phyloP scores from a whole-genome alignment of 2,329 filamentous ascomycete species.

The Elsinoe arachidis region DNA sequence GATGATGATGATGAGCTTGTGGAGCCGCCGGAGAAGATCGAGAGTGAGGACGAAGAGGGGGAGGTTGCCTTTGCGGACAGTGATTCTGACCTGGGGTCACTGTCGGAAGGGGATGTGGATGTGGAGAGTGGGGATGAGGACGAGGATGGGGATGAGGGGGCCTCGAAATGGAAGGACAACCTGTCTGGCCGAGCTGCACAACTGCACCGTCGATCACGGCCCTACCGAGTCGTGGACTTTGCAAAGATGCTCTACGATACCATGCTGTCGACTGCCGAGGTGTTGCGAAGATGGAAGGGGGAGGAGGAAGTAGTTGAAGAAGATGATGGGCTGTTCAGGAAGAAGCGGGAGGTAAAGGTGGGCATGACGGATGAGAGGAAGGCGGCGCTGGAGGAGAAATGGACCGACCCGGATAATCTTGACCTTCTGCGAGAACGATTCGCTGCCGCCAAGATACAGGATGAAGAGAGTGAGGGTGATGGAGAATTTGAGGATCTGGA shows the following conservation, averaged over 20 bases:
- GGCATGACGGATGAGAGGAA: conserved; percentile 62
- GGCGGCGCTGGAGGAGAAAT: conserved; percentile 68
- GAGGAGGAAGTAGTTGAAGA: conserved; percentile 52
- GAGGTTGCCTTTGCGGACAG: conserved; percentile 90
- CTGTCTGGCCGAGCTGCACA: conserved; percentile 65
- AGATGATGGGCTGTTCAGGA: conserved; percentile 57
- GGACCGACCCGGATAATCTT: conserved; percentile 70
- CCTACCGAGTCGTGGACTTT: conserved; percentile 73
- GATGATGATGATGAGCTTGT: conserved; percentile 45
- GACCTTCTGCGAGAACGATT: conserved; percentile 68
- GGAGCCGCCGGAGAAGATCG: conserved; percentile 42
- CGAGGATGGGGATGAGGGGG: conserved; percentile 62
- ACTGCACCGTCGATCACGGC: conserved; percentile 59
- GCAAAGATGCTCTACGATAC: conserved; percentile 85
- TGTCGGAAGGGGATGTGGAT: conserved; percentile 51
- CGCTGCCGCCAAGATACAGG: conserved; percentile 52
- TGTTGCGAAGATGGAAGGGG: conserved; percentile 64
- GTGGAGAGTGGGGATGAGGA: conserved; percentile 36
- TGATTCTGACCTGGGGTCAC: conserved; percentile 88
- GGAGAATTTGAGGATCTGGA: conserved; percentile 82
- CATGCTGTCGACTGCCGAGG: conserved; percentile 63
- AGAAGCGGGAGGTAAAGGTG: conserved; percentile 54
- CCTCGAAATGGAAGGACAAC: conserved; percentile 79
- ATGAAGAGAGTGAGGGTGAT: conserved; percentile 58
- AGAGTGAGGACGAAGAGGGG: conserved; percentile 49